Percentiles rank a stretch among this genome's conserved stretches.
Conservation (phyloP, 2,329 filamentous ascomycete genomes). For the Fusarium bactridioides region DNA sequence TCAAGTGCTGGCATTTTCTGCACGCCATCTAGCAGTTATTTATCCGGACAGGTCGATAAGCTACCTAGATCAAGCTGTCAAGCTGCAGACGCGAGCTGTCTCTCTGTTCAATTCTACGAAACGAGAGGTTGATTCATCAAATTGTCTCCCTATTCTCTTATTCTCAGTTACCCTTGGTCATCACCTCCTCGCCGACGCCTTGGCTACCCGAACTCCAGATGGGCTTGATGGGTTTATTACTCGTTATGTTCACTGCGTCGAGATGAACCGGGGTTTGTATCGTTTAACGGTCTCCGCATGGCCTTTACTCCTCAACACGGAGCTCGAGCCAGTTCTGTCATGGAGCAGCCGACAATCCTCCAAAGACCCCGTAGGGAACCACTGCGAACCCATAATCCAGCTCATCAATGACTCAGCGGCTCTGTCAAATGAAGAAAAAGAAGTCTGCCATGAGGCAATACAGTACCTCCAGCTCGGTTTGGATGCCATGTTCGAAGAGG, state of each 20-base stretch:
- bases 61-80: neutral
- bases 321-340: conserved; percentile 1
- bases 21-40: conserved; percentile 7
- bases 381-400: neutral
- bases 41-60: neutral
- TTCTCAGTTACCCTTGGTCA: conserved; percentile 17
- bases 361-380: neutral
- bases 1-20: conserved; percentile 25
- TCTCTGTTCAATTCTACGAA: conserved; percentile 16
- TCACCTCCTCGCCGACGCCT: conserved; percentile 18
- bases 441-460: neutral
- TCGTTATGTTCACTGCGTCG: conserved; percentile 11
- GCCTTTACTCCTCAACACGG: neutral
- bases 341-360: conserved; percentile 1
- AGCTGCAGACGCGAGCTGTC: conserved; percentile 10
- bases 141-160: conserved; percentile 20
- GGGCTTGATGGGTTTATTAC: neutral
- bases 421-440: neutral
- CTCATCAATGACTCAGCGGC: neutral
- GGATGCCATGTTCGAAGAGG: neutral
- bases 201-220: neutral
- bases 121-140: neutral
- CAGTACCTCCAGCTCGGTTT: conserved; percentile 18
- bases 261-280: conserved; percentile 18
- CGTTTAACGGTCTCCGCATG: neutral